Base-by-base conservation (phyloP, 2,329 filamentous ascomycete genomes). In the Venturia asperata region DNA sequence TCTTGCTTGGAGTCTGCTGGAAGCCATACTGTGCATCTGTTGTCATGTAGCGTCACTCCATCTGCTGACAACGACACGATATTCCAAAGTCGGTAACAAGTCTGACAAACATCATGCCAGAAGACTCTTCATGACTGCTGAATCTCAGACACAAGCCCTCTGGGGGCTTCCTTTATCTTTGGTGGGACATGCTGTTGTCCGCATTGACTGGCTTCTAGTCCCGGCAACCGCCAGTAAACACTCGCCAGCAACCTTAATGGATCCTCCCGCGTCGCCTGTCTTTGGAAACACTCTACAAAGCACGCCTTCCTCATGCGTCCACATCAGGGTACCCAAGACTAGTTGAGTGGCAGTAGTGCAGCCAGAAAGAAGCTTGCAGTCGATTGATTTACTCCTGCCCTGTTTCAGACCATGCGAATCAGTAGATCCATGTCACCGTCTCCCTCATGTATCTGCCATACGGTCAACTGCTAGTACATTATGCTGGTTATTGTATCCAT, bases 371-470 rank as follows among this genome's bases (percentile, higher is more conserved):
- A 34, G 30, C 30, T 55, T 34, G 49, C 11, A 17, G 24, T 13
- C 24, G 49, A 55, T 19, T 55, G 49, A 11, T 19, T 9, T 5
- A 55, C 27, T 30, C 49, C n/a, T 55, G 49, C 24, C 49, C 49
- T 55, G 49, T 55, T 55, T 55, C 49, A 55, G 49, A 55, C 49
- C 49, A 55, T 27, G 49, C 49, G 49, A 55, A 34, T 55, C 24
- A 17, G 34, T 13, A 15, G 24, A 34, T 4, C 49, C 30, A 42
- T 15, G 4, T 42, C n/a, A 24, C 21, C 5, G n/a, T 9, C 45
- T 47, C 19, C 19, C 10, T n/a, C 49, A 55, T 55, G 27, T 30
- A 34, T 6, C 6, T 34, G 6, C 30, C 3, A 6, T 34, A 34
- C 30, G 30, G 30, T 34, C 45, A 34, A 5, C 15, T 34, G 3